Conservation (phyloP, 805 yeast genomes). For the Ogataea angusta region DNA sequence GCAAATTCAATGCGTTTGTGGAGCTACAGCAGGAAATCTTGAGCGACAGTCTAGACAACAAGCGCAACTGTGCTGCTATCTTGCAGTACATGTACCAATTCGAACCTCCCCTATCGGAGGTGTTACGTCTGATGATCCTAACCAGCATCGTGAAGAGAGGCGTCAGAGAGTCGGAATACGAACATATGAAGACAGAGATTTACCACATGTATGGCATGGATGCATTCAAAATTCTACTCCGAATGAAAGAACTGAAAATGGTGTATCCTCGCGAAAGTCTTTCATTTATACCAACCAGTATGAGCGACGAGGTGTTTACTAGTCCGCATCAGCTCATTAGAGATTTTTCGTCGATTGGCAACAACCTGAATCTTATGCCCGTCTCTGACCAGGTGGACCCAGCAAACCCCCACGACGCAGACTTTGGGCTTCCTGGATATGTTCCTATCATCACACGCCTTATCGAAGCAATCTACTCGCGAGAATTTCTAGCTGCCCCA, state of each 20-base stretch:
- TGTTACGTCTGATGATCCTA: slow-evolving; percentile 53
- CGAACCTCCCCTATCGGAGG: slow-evolving; percentile 37
- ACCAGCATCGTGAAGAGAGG: slow-evolving; percentile 68
- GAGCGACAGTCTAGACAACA: slow-evolving; percentile 46
- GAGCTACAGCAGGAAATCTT: slow-evolving; percentile 71
- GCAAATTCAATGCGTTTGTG: slow-evolving; percentile 43
- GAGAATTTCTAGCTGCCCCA: slow-evolving; percentile 45
- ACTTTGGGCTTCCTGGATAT: slow-evolving; percentile 73
- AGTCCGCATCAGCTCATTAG: slow-evolving; percentile 29
- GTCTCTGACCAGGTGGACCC: slow-evolving; percentile 31
- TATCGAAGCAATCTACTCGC: slow-evolving; percentile 62
- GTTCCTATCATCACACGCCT: slow-evolving; percentile 74
- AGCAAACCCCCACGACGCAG: slow-evolving; percentile 44
- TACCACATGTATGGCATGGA: slow-evolving; percentile 64
- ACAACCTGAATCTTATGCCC: slow-evolving; percentile 51
- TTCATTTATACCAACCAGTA: slow-evolving; percentile 20
- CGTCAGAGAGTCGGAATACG: slow-evolving; percentile 59
- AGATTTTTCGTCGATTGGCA: slow-evolving; percentile 32
- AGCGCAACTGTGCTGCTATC: slow-evolving; percentile 36
- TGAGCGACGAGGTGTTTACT: slow-evolving; percentile 10
- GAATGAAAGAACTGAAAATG: slow-evolving; percentile 47
- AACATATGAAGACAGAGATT: slow-evolving; percentile 50
- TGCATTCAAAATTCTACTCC: slow-evolving; percentile 44
- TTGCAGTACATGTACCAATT: slow-evolving; percentile 49
- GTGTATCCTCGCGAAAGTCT: slow-evolving; percentile 35